Evolutionary conservation across 1,284 basidiomycete species (phyloP), one percentile per base, ranked within the genome.

Genomic region (Agroathelia rolfsii): DNA sequence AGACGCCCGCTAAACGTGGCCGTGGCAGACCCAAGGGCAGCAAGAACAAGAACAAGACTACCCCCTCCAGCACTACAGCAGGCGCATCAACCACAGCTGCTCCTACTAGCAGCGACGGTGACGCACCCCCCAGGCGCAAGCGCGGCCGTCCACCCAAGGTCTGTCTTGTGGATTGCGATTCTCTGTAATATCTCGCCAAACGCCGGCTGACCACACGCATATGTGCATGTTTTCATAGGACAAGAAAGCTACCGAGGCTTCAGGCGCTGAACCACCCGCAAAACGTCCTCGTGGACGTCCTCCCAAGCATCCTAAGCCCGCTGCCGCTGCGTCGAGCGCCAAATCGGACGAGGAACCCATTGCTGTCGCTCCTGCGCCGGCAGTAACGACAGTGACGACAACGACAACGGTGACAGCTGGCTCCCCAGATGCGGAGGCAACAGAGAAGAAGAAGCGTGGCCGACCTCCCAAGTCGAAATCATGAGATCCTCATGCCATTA

Each of bases 21-120:
- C 70, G 82, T 30, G 82, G 82, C 33, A 72, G 82, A 42, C 83
- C 82, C 40, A 83, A 77, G 55, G 82, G 82, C 49, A 80, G 76
- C 56, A 85, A 78, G 61, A 86, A 86, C 58, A 85, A 84, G 69
- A 81, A 77, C 51, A n/a, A n/a, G n/a, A n/a, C n/a, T n/a, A n/a
- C n/a, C n/a, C 48, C 41, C 29, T 32, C 45, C 31, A 49, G 49
- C n/a, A 81, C 77, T 51, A 52, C 62, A 36, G 51, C 60, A 45
- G 53, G 52, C 39, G 44, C 59, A 25, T 50, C 64, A 9, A 44
- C 61, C 12, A 47, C 58, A 4, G 45, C 61, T 15, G 53, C 54
- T 30, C 47, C 60, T 30, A 50, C 63, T 20, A 48, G 62, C 32
- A 44, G 53, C 16, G 43, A 63, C 11, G 40, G 55, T 6, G 40